phyloP scores from a whole-genome alignment of 106 monocot genomes.

The Platanthera zijinensis region DNA sequence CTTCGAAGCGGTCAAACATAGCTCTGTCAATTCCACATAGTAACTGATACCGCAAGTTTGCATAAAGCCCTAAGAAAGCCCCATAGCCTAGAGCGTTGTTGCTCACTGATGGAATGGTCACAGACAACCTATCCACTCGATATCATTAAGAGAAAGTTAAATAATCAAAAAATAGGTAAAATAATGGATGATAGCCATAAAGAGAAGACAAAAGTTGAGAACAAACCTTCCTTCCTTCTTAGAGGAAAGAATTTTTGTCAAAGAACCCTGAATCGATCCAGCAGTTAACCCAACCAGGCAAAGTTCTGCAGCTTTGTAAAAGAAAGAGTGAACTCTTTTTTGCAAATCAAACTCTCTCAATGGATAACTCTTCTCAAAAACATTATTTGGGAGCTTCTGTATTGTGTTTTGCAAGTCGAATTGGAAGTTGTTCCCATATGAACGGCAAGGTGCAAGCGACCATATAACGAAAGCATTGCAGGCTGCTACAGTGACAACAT shows the following conservation, averaged over 20 bases:
- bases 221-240: conserved; percentile 59
- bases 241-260: conserved; percentile 47
- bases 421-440: conserved; percentile 85
- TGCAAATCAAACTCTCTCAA: conserved; percentile 86
- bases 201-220: background rate
- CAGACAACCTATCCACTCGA: conserved; percentile 55
- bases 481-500: conserved; percentile 68
- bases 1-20: conserved; percentile 80
- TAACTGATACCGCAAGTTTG: conserved; percentile 85
- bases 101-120: conserved; percentile 62
- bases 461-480: conserved; percentile 91
- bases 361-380: conserved; percentile 88
- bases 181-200: background rate
- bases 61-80: conserved; percentile 93
- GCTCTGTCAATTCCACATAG: conserved; percentile 75
- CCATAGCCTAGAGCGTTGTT: conserved; percentile 90
- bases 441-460: conserved; percentile 93
- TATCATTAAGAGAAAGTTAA: background rate
- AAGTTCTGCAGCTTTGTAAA: conserved; percentile 80
- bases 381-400: conserved; percentile 95
- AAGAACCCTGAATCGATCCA: conserved; percentile 68
- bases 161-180: background rate
- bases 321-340: conserved; percentile 77
- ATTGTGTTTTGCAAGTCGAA: conserved; percentile 89
- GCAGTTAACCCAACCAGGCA: conserved; percentile 59